Evolutionary conservation across 768 basidiomycete species (phyloP).

Genomic region (Kockovaella imperatae): DNA sequence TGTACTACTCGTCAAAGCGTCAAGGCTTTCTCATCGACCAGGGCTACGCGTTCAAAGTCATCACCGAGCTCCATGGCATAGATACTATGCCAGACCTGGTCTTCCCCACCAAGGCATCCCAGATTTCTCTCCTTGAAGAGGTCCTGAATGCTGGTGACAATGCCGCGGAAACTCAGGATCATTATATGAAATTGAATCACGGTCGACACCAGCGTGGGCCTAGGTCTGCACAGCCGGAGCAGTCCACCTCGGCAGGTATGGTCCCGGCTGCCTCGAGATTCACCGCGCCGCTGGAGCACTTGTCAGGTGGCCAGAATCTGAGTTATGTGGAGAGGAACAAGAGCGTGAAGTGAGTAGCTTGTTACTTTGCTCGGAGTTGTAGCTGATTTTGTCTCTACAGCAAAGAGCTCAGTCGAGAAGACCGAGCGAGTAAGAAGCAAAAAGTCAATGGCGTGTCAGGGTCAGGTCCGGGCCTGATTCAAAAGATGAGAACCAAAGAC

Average conservation of each 20-base stretch:
- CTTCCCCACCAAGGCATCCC: slow-evolving; percentile 81
- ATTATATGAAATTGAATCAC: slow-evolving; percentile 34
- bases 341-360: slow-evolving; percentile 41
- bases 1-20: slow-evolving; percentile 98
- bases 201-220: slow-evolving; percentile 27
- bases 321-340: slow-evolving; percentile 45
- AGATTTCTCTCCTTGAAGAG: slow-evolving; percentile 90
- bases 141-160: slow-evolving; percentile 87
- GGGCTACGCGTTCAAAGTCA: slow-evolving; percentile 98
- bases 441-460: slow-evolving; percentile 1
- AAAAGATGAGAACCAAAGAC: slow-evolving; percentile 10
- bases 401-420: slow-evolving; percentile 34
- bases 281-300: slow-evolving; percentile 39
- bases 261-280: slow-evolving; percentile 35
- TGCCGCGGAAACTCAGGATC: slow-evolving; percentile 44
- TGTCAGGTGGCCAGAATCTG: slow-evolving; percentile 45
- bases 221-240: slow-evolving; percentile 10
- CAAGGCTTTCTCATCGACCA: slow-evolving; percentile 99
- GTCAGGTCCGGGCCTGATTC: slow-evolving; percentile 15
- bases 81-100: slow-evolving; percentile 79
- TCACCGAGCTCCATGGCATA: slow-evolving; percentile 91
- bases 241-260: slow-evolving; percentile 3
- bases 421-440: slow-evolving; percentile 16
- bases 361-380: not conserved
- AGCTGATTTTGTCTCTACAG: slow-evolving; percentile 11